phyloP scores from a whole-genome alignment of 2,329 filamentous ascomycete species.

The Plectosphaerella cucumerina region DNA sequence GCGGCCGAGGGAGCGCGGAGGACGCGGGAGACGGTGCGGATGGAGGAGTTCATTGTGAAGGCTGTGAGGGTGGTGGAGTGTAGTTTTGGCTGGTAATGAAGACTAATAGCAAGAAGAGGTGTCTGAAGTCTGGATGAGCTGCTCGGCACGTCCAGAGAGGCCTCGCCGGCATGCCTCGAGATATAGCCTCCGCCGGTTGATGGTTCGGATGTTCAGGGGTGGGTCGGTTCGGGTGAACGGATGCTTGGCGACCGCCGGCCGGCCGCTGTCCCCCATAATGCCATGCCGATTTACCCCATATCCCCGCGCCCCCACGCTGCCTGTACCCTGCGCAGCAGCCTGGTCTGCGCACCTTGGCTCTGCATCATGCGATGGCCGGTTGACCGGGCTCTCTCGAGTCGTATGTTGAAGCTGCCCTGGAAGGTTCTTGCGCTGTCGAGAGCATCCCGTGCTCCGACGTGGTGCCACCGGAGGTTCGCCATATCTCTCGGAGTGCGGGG shows the following conservation, averaged over 20 bases:
- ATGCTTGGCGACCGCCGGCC: not conserved
- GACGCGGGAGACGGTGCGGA: not conserved
- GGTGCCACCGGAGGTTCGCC: no score
- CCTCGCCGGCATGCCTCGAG: not conserved
- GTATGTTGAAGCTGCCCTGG: no score
- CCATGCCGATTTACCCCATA: no score
- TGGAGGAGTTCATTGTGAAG: not conserved
- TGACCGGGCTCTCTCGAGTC: no score
- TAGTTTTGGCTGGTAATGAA: not conserved
- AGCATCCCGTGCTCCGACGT: no score
- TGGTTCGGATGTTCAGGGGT: not conserved
- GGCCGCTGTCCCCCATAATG: not conserved
- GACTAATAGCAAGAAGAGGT: not conserved
- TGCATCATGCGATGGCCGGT: no score
- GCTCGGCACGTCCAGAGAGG: no score
- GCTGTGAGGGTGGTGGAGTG: not conserved
- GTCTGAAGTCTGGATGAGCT: not conserved
- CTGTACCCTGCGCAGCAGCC: no score
- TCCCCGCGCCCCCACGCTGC: no score
- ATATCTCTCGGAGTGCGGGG: no score
- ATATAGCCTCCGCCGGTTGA: not conserved
- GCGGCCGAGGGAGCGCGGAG: not conserved
- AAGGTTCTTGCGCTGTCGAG: no score
- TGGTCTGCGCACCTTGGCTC: no score
- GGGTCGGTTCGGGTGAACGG: constrained; percentile 1